These are phyloP conservation scores for Euphorbia pulcherrima DNA, from an alignment of 345 rosid species.

Conservation along the genomic window DNA sequence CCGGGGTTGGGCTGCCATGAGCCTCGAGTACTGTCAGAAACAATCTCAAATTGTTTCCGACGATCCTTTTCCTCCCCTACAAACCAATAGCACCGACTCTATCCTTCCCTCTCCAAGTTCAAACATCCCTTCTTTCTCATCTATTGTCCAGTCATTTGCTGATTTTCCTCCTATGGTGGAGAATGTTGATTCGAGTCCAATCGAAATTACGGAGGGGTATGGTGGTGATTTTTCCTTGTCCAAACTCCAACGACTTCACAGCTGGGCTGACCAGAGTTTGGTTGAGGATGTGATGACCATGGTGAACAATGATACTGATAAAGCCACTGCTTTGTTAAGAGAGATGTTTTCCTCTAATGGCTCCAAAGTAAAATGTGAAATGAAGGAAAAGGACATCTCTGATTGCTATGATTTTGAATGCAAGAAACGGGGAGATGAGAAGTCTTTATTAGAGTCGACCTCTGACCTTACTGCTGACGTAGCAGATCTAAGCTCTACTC, in stretches of 20 bases:
- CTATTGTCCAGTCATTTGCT: constrained; percentile 38
- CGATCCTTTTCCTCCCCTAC: constrained; percentile 75
- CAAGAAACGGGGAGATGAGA: not conserved
- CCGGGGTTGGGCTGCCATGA: constrained; percentile 90
- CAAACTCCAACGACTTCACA: constrained; percentile 44
- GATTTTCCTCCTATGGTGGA: constrained; percentile 33
- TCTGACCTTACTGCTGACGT: constrained; percentile 26
- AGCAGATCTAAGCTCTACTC: constrained; percentile 29
- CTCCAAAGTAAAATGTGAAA: constrained; percentile 20
- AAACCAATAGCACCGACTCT: constrained; percentile 18
- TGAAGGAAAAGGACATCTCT: constrained; percentile 2
- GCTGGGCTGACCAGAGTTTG: constrained; percentile 64
- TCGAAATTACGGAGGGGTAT: constrained; percentile 13
- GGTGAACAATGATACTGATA: constrained; percentile 40
- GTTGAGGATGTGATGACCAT: constrained; percentile 54
- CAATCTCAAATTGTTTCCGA: constrained; percentile 32
- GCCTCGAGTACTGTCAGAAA: constrained; percentile 55
- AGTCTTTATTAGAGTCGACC: constrained; percentile 4
- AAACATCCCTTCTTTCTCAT: constrained; percentile 43
- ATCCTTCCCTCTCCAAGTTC: constrained; percentile 21
- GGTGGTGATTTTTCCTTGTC: constrained; percentile 26
- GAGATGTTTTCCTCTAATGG: constrained; percentile 39
- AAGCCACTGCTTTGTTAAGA: constrained; percentile 54
- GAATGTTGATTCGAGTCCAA: constrained; percentile 24
- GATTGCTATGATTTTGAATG: not conserved